These are phyloP conservation scores for Tricholoma terreum DNA, from an alignment of 768 basidiomycete genomes.

Conservation along the genomic window DNA sequence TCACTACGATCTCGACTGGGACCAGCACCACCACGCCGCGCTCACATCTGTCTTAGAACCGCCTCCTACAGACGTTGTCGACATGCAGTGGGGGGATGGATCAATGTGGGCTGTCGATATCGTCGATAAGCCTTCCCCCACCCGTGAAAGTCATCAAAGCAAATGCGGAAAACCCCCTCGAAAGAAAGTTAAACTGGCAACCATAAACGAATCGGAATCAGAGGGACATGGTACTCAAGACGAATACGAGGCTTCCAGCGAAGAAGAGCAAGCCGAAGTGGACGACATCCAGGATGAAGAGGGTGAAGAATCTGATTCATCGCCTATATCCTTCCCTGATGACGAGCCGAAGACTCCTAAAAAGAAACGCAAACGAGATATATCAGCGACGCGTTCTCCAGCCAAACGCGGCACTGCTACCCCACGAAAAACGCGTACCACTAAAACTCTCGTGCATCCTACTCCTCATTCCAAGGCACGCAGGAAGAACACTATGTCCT, in stretches of 20 bases:
- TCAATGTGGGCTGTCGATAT: constrained; percentile 44
- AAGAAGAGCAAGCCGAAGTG: constrained; percentile 18
- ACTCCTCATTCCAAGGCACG: constrained; percentile 78
- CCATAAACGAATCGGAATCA: constrained; percentile 25
- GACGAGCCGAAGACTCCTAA: constrained; percentile 50
- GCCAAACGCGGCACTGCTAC: constrained; percentile 23
- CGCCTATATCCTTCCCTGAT: constrained; percentile 33
- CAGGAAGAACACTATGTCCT: constrained; percentile 11
- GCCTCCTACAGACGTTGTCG: constrained; percentile 19
- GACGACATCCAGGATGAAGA: constrained; percentile 13
- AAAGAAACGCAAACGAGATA: constrained; percentile 46
- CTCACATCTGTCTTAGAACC: constrained; percentile 30
- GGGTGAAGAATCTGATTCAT: constrained; percentile 30
- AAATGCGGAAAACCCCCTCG: constrained; percentile 8
- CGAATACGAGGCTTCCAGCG: constrained; percentile 17
- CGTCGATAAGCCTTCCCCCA: constrained; percentile 15
- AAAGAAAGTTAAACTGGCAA: constrained; percentile 18
- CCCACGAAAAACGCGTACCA: constrained; percentile 29
- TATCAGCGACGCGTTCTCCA: constrained; percentile 17
- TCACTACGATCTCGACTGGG: constrained; percentile 64
- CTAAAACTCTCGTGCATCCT: constrained; percentile 49
- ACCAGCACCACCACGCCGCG: constrained; percentile 40
- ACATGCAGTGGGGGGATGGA: constrained; percentile 35
- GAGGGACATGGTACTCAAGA: constrained; percentile 24
- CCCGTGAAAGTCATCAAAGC: constrained; percentile 1